Conservation (phyloP, 2,329 filamentous ascomycete species). For the Endocalyx cinctus region DNA sequence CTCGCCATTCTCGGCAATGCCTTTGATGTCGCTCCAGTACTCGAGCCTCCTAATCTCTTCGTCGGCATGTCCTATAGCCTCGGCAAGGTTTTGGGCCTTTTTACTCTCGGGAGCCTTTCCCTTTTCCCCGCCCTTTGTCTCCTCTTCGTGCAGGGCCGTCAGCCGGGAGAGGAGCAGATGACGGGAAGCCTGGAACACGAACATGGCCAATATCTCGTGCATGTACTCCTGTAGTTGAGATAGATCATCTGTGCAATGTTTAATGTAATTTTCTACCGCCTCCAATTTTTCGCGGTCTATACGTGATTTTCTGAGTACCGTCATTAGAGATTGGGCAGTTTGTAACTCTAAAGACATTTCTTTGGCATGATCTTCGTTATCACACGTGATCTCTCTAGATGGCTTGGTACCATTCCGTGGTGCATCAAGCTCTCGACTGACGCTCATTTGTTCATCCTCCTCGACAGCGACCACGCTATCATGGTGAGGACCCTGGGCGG, state of each 20-base stretch:
- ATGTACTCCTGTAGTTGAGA: conserved; percentile 71
- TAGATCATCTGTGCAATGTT: conserved; percentile 70
- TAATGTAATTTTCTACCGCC: conserved; percentile 75
- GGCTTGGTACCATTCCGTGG: conserved; percentile 14
- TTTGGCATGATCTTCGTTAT: conserved; percentile 25
- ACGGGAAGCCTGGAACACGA: conserved; percentile 86
- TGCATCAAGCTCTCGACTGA: conserved; percentile 31
- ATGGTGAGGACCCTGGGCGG: conserved; percentile 39
- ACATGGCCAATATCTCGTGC: conserved; percentile 77
- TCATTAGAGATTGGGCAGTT: conserved; percentile 66
- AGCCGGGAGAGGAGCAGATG: conserved; percentile 70
- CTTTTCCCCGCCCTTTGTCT: conserved; percentile 23
- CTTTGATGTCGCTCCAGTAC: conserved; percentile 82
- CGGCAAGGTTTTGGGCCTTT: conserved; percentile 64
- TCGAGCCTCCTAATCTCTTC: conserved; percentile 76
- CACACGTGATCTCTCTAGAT: conserved; percentile 20
- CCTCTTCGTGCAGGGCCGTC: conserved; percentile 56
- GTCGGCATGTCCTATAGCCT: conserved; percentile 71
- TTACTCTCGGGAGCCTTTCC: conserved; percentile 24
- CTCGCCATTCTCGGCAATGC: conserved; percentile 54
- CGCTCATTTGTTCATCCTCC: conserved; percentile 2
- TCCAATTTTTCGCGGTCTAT: conserved; percentile 93
- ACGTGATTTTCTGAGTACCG: conserved; percentile 60
- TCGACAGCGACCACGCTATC: conserved; percentile 36
- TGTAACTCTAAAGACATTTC: conserved; percentile 39